Conservation (phyloP, 2,329 filamentous ascomycete species). For the Aspergillus sp. region DNA sequence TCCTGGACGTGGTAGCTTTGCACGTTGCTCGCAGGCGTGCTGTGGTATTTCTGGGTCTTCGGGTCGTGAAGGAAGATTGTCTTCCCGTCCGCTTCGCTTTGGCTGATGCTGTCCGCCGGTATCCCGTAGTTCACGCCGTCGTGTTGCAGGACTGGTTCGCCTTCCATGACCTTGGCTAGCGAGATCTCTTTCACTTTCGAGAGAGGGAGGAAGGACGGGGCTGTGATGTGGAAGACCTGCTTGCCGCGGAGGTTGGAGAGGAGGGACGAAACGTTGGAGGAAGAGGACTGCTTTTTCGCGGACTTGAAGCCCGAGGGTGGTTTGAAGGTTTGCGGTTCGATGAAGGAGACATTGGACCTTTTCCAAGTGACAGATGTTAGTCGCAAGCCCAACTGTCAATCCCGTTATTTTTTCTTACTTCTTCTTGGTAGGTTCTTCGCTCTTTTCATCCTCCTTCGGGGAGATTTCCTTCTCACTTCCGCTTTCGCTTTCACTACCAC, state of each 20-base stretch:
- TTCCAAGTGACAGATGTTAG: not conserved
- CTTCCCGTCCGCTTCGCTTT: conserved; percentile 23
- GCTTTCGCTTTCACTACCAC: not conserved
- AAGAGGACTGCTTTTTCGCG: conserved; percentile 25
- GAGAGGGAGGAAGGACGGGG: conserved; percentile 38
- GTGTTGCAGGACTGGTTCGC: conserved; percentile 36
- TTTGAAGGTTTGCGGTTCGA: conserved; percentile 30
- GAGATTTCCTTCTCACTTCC: not conserved
- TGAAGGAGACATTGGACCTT: conserved; percentile 11
- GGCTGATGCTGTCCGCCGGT: conserved; percentile 23
- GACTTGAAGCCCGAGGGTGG: conserved; percentile 39
- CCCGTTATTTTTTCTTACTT: conserved; percentile 9
- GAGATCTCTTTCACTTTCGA: conserved; percentile 40
- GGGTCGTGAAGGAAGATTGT: conserved; percentile 32
- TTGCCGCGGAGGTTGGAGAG: conserved; percentile 38
- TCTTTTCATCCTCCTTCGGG: conserved; percentile 11
- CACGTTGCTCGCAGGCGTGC: conserved; percentile 18
- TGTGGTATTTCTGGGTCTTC: conserved; percentile 28
- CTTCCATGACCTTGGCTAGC: conserved; percentile 33
- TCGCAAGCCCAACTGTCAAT: conserved; percentile 1
- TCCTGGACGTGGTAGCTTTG: conserved; percentile 33
- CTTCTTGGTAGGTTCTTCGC: conserved; percentile 9
- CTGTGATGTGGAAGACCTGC: conserved; percentile 44
- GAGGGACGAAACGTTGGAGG: conserved; percentile 26
- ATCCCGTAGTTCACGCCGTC: conserved; percentile 39